Base-by-base conservation (phyloP, 345 rosid species). In the Erodium maritimum region DNA sequence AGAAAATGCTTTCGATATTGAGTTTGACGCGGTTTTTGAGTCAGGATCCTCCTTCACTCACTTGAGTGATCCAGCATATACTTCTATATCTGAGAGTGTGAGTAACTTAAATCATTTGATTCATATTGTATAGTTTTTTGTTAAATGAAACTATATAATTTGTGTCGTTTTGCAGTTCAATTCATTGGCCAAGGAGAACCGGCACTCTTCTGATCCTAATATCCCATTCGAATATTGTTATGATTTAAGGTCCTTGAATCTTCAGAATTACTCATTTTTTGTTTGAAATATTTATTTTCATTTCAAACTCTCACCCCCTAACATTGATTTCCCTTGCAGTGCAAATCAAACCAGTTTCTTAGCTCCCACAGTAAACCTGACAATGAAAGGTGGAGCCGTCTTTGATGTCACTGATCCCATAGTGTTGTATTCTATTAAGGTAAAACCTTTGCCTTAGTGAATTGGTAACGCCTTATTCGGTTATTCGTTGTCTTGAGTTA, bases 41-140 rank as follows among this genome's bases (percentile, higher is more conserved):
- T 67, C 99, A 1, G 99, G 99, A 21, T 90, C 97, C 63, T 87
- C 97, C 3, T 94, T 94, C 65, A 83, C 99, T 19, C 87, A 85
- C 66, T 77, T 94, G 69, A 94, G 82, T 17, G 80, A 82, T 58
- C 91, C 81, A 8, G 84, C 95, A 52, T 94, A 87, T 72, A 72
- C 86, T 0, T 64, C 70, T 56, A 69, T 90, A 23, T 37, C 96
- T 48, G 69, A 80, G 57, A 75, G 69, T n/a, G 97, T 93, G 76
- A 73, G 95, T 68, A 45, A 54, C 56, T 79, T 52, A 20, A 69
- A 20, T n/a, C 21, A 12, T 52, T 23, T 50, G 50, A 17, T 18
- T 63, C n/a, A 12, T 7, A 42, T 5, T 21, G 29, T n/a, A 52
- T 55, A 10, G 2, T 18, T 62, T 37, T 16, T 58, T 58, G 25